Conservation (phyloP, 306 rosid species). For the Purshia tridentata region DNA sequence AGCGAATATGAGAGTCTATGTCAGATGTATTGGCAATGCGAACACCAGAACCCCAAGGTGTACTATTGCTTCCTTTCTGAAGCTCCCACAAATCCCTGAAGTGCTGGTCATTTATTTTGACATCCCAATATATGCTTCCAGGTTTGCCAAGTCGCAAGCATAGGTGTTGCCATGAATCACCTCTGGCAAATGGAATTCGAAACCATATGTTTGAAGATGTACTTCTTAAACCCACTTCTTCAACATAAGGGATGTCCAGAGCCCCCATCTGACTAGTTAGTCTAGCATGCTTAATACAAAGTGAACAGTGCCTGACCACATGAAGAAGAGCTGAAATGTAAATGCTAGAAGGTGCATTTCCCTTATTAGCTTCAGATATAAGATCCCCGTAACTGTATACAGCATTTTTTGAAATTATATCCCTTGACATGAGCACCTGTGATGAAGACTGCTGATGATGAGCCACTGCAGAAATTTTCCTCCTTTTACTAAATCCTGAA, state of each 20-base stretch:
- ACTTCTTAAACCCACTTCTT: constrained; percentile 84
- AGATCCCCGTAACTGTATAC: constrained; percentile 71
- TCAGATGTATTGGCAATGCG: constrained; percentile 94
- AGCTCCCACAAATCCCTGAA: constrained; percentile 98
- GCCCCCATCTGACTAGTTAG: constrained; percentile 97
- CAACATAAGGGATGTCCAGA: constrained; percentile 83
- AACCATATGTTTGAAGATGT: constrained; percentile 96
- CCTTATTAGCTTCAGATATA: constrained; percentile 83
- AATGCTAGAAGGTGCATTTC: constrained; percentile 80
- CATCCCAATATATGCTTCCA: constrained; percentile 98
- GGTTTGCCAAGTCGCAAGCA: constrained; percentile 98
- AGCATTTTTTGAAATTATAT: constrained; percentile 55
- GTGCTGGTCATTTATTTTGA: constrained; percentile 92
- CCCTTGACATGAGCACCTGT: constrained; percentile 45
- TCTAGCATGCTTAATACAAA: constrained; percentile 91
- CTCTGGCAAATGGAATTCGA: constrained; percentile 85
- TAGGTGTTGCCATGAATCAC: constrained; percentile 89
- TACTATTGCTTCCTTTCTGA: constrained; percentile 75
- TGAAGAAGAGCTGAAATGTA: constrained; percentile 91
- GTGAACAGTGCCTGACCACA: constrained; percentile 91
- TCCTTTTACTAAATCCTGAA: constrained; percentile 55
- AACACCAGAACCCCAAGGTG: constrained; percentile 97
- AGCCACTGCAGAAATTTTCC: constrained; percentile 53
- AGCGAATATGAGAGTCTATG: constrained; percentile 89
- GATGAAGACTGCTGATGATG: constrained; percentile 44